A percentile compares a stretch with the other conserved stretches of the same genome.
These are phyloP conservation scores for Blumeria graminis DNA, from an alignment of 2,329 filamentous ascomycete genomes.

Conservation along the genomic window DNA sequence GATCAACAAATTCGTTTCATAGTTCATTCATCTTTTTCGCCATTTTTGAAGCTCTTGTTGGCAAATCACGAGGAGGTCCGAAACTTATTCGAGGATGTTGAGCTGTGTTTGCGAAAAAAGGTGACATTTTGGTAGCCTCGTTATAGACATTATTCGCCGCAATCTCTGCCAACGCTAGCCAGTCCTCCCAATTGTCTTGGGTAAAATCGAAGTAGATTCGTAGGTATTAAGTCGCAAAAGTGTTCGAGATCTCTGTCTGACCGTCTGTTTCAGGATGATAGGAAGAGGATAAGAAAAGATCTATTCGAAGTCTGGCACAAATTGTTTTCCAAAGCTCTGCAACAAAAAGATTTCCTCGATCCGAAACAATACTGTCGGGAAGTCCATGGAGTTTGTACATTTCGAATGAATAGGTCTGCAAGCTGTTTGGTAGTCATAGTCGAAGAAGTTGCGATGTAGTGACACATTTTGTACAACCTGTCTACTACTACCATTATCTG, in stretches of 20 bases:
- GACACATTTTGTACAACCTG: neutral
- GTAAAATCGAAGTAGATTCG: slow-evolving; percentile 5
- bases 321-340: slow-evolving; percentile 5
- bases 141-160: slow-evolving; percentile 4
- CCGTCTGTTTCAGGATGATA: slow-evolving; percentile 7
- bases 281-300: slow-evolving; percentile 2
- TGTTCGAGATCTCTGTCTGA: slow-evolving; percentile 5
- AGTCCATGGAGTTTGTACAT: slow-evolving; percentile 2
- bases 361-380: slow-evolving; percentile 3
- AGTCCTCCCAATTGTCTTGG: slow-evolving; percentile 6
- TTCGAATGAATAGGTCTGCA: slow-evolving; percentile 1
- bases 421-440: neutral
- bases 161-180: slow-evolving; percentile 6
- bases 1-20: neutral
- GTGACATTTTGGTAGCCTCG: slow-evolving; percentile 3
- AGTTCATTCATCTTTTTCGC: neutral
- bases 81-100: slow-evolving; percentile 2
- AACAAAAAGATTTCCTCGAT: slow-evolving; percentile 5
- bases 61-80: neutral
- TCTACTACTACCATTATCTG: neutral
- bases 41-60: neutral
- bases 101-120: slow-evolving; percentile 5
- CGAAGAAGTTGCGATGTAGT: neutral
- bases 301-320: slow-evolving; percentile 1
- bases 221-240: slow-evolving; percentile 4